Percentiles rank a stretch among this genome's conserved stretches.
phyloP scores from a whole-genome alignment of 169 alveolate genomes.

The Cryptosporidium ubiquitum region DNA sequence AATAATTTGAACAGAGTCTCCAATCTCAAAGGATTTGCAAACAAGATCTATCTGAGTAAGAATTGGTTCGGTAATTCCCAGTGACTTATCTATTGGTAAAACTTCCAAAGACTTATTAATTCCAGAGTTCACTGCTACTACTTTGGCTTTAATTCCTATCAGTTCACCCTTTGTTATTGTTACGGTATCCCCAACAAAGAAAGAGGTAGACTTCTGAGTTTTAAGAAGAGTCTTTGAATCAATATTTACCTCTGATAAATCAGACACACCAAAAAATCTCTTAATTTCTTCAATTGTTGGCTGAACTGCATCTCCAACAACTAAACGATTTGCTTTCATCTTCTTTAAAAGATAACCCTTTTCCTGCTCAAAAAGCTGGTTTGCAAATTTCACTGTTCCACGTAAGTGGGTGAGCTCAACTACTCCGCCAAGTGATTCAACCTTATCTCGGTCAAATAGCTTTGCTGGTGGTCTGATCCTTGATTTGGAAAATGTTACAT shows the following conservation, averaged over 20 bases:
- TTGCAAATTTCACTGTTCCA: conserved; percentile 86
- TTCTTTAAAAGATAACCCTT: conserved; percentile 83
- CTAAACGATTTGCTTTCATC: conserved; percentile 81
- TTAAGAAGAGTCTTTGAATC: conserved; percentile 56
- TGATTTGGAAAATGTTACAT: conserved; percentile 5
- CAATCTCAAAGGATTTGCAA: conserved; percentile 82
- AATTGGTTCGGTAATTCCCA: conserved; percentile 80
- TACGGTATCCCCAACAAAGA: conserved; percentile 84
- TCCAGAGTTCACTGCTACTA: conserved; percentile 79
- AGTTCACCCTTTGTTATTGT: conserved; percentile 85
- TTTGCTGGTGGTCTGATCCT: conserved; percentile 79
- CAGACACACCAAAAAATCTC: conserved; percentile 79
- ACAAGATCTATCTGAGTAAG: conserved; percentile 78
- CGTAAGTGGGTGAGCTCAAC: conserved; percentile 86
- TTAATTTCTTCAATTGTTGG: conserved; percentile 85
- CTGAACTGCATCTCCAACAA: conserved; percentile 80
- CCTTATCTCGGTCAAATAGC: conserved; percentile 84
- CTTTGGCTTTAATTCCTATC: conserved; percentile 81
- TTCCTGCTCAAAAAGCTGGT: conserved; percentile 83
- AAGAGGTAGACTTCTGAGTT: conserved; percentile 78
- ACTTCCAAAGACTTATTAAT: conserved; percentile 76
- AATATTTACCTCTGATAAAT: conserved; percentile 76
- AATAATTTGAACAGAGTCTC: conserved; percentile 85
- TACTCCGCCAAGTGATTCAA: conserved; percentile 85
- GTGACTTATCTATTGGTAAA: conserved; percentile 80